Evolutionary conservation across 495 filamentous ascomycete species (phyloP), one percentile per base, ranked within the genome.

Genomic region (Xylaria acuta): DNA sequence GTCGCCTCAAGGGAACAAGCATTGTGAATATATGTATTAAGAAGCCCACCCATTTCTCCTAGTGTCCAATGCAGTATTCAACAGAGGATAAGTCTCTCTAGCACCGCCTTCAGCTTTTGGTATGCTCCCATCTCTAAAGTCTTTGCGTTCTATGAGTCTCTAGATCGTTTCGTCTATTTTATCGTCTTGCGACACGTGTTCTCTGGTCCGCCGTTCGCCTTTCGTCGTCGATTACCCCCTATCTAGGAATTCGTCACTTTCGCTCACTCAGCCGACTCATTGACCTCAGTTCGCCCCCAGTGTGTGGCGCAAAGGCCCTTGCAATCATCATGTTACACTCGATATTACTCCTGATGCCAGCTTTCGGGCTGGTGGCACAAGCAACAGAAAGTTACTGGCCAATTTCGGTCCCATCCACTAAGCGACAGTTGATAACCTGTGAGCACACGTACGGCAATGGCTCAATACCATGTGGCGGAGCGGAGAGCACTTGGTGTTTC

Each of bases 391-490:
- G 51, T 47, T 69, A 76, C 5, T 56, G 22, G 41, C 70, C 67
- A 8, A 34, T 74, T 65, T 65, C 73, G 16, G 14, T 60, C 41
- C 22, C 38, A 34, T 62, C 43, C 2, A 54, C 60, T 14, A 76
- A 73, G 59, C 67, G 75, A 49, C 70, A 81, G n/a, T 54, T 71
- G 41, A 73, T 73, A 68, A 76, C 76, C 12, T 85, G 83, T 70
- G 79, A 75, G 54, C 71, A 77, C 59, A 80, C 79, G n/a, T 83
- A 84, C 64, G 82, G 82, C 2, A 62, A 47, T 3, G 80, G 77
- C 11, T 82, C 78, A 72, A 51, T 75, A 38, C 74, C 65, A 14
- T 84, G 83, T 67, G 82, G 82, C 6, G 75, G 51, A 51, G 16
- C 67, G 22, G 73, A 56, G 12, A 83, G 81, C 71, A 73, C 58